A percentile compares a stretch with the other conserved stretches of the same genome.
Conservation (phyloP, 2,329 filamentous ascomycete species). For the Cytospora leucostoma region DNA sequence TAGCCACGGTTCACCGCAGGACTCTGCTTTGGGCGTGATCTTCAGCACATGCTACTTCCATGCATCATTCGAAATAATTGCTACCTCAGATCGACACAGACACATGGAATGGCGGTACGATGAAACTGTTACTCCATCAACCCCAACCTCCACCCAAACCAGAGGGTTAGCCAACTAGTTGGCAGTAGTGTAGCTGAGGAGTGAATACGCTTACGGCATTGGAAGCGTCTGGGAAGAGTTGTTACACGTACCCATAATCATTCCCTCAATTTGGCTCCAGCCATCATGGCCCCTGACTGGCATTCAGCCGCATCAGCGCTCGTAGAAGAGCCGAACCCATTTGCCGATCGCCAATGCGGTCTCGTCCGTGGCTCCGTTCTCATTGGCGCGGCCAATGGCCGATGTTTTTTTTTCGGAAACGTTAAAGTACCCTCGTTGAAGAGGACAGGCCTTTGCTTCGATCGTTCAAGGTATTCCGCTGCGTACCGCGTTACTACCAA, state of each 20-base stretch:
- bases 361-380: constrained; percentile 12
- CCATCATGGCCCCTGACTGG: constrained; percentile 2
- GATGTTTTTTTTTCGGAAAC: background rate
- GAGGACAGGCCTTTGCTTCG: background rate
- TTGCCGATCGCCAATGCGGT: constrained; percentile 7
- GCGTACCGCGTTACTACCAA: background rate
- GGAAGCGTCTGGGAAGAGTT: background rate
- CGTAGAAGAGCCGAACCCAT: constrained; percentile 12
- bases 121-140: background rate
- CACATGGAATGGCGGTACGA: background rate
- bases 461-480: background rate
- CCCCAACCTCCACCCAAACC: background rate
- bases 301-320: constrained; percentile 6
- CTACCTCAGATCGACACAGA: no score
- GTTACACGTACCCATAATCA: constrained; percentile 1
- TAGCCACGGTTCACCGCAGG: constrained; percentile 9
- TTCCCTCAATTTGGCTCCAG: background rate
- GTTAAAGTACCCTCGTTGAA: background rate
- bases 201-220: background rate
- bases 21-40: background rate
- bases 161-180: background rate
- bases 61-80: background rate
- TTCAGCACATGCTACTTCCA: background rate
- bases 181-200: background rate
- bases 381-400: constrained; percentile 12